Percentiles rank a stretch among this genome's conserved stretches.
Conservation (phyloP, 495 filamentous ascomycete species). For the Sphaerosporella brunnea region DNA sequence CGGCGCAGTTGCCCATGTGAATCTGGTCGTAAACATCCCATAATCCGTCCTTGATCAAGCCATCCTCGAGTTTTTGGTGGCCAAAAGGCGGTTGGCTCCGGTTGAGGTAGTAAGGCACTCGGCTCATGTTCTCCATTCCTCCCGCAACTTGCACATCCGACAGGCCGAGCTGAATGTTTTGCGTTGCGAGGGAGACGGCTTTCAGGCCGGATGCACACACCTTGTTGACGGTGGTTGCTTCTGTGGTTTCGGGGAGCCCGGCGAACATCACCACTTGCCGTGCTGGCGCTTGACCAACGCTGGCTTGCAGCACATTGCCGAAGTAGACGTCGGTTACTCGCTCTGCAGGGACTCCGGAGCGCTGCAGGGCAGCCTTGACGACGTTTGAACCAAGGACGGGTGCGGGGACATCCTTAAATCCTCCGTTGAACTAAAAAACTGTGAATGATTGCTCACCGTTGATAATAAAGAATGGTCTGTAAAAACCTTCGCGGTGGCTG, state of each 20-base stretch:
- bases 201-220: constrained; percentile 93
- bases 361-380: constrained; percentile 72
- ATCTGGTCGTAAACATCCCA: constrained; percentile 95
- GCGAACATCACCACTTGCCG: constrained; percentile 79
- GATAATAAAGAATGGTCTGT: no score
- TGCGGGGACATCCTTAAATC: constrained; percentile 62
- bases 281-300: constrained; percentile 74
- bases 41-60: constrained; percentile 82
- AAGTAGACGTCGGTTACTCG: constrained; percentile 85
- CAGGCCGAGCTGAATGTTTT: constrained; percentile 81
- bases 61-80: constrained; percentile 70
- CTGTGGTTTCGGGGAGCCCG: constrained; percentile 58
- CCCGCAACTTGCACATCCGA: constrained; percentile 77
- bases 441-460: no score
- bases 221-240: constrained; percentile 88
- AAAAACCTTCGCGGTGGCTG: constrained; percentile 77
- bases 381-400: constrained; percentile 70
- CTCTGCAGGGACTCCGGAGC: constrained; percentile 57
- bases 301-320: constrained; percentile 84
- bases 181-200: constrained; percentile 72
- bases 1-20: constrained; percentile 97
- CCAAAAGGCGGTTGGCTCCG: constrained; percentile 69
- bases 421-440: constrained; percentile 66
- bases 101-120: constrained; percentile 77
- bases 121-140: constrained; percentile 94